Evolutionary conservation across 768 basidiomycete species (phyloP), one percentile per base, ranked within the genome.

Genomic region (Mycena albidolilacea): DNA sequence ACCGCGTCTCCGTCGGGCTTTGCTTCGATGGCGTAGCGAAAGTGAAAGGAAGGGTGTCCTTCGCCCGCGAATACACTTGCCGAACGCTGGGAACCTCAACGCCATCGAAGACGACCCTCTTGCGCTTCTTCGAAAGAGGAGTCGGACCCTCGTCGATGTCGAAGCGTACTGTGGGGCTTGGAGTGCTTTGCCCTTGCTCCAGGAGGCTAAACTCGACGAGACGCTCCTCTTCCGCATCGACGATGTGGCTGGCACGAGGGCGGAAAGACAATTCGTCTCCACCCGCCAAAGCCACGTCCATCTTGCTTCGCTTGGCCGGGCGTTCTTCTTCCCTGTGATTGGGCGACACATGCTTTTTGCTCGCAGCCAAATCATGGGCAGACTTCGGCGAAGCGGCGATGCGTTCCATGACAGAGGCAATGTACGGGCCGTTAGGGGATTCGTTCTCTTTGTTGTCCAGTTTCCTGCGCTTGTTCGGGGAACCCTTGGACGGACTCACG

Each of bases 391-490:
- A 83, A n/a, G 79, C 74, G 1, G 83, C 84, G 59, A 89, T 84
- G 39, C 87, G 85, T 69, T 92, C 90, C 39, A 82, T 72, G 23
- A 88, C 83, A 46, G 87, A 82, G 1, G 83, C 68, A 59, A 82
- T 79, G 38, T 77, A 69, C 10, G 76, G 76, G 6, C 80, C 73
- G 6, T 80, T 72, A 43, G 89, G 90, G 0, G 87, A 87, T 41
- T 80, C 70, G 76, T 94, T 94, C 78, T 94, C 93, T 81, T 94
- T 93, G 79, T 91, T 75, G 17, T 78, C 80, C 38, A 80, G 64
- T 46, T 72, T 72, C 72, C 82, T 80, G 64, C 84, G 82, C 70
- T 86, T 85, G 73, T 84, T 85, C 23, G 82, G 79, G 23, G 85
- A 84, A 39, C 80, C 75, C 21, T 67, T 72, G 64, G 77, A 77